Base-by-base conservation (phyloP, 78 protist species). In the Protostelium mycophagum region DNA sequence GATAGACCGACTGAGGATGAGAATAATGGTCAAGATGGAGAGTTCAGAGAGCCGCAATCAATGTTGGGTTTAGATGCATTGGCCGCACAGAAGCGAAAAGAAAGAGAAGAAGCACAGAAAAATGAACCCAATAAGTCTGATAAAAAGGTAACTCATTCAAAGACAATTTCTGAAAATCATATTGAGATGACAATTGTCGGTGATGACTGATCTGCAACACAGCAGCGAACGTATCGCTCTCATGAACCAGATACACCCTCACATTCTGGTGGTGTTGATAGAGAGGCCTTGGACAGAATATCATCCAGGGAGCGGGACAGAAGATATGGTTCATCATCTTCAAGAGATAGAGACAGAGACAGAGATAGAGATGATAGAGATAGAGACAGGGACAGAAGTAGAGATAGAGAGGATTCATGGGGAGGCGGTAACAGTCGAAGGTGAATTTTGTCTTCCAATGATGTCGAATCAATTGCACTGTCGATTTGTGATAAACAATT, bases 71-170 rank as follows among this genome's bases (percentile, higher is more conserved):
- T 92, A 28, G 94, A 92, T 86, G 86, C 29, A 51, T 63, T 92
- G 83, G 94, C 94, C 38, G 38, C 85, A 85, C 92, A 92, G 28
- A 92, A 92, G 85, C 84, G 90, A 38, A 36, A 38, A n/a, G 94
- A 91, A 39, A n/a, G 84, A 34, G 91, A 91, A 36, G 89, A 37
- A 35, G 89, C 73, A 34, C 85, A 88, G 63, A 88, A 86, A 85
- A 85, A 85, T n/a, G 85, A 34, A n/a, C 31, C 5, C 16, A 5
- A 51, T 5, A 51, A 51, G 73, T n/a, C n/a, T n/a, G n/a, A n/a
- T n/a, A n/a, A n/a, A n/a, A n/a, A n/a, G n/a, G n/a, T n/a, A n/a
- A n/a, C n/a, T n/a, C n/a, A n/a, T n/a, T n/a, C n/a, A n/a, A n/a
- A n/a, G n/a, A n/a, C n/a, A 51, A 51, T 5, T 5, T 51, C 31